Evolutionary conservation across 495 filamentous ascomycete genomes (phyloP), one percentile per base, ranked within the genome.

Genomic region (Penicillium paradoxum): DNA sequence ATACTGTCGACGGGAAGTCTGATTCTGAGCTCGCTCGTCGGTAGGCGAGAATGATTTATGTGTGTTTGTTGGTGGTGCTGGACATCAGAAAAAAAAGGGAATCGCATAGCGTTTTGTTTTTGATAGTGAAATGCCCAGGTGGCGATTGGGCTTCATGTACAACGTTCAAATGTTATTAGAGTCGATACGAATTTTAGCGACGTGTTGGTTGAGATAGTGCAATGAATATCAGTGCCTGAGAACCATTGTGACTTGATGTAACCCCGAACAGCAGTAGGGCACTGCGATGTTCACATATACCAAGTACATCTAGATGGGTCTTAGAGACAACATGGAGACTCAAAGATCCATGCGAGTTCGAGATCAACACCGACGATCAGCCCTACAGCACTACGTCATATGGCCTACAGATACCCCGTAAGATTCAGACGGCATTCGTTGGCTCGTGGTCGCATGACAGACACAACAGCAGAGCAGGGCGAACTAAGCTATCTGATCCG

Each of bases 401-500:
- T 29, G 10, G 24, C 38, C 45, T 58, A 54, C 45, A 17, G 43
- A 15, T 41, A 53, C 43, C 29, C 36, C 17, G 44, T 15, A 45
- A 44, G 43, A 63, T 55, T 60, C 59, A 63, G 52, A 61, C 56
- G 51, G 55, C 55, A 61, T 59, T 54, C 53, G 59, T 68, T 68
- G 58, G 55, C 60, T 70, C 69, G 62, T 69, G 65, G 60, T 72
- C 69, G 60, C 66, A 68, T 66, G 60, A 59, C 65, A 64, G 66
- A 69, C 67, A 64, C 65, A 57, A 55, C 58, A 64, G 58, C 50
- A 65, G 57, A 62, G 36, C 61, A 61, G 59, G 57, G 56, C 45
- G 54, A 59, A 58, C 41, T 46, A 54, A 60, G 49, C 64, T 62
- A 60, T 53, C 53, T 55, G 42, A 41, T 43, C 51, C 29, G 19